These are phyloP conservation scores for Dactylis glomerata DNA, from an alignment of 176 grass and related monocot genomes.

Conservation along the genomic window DNA sequence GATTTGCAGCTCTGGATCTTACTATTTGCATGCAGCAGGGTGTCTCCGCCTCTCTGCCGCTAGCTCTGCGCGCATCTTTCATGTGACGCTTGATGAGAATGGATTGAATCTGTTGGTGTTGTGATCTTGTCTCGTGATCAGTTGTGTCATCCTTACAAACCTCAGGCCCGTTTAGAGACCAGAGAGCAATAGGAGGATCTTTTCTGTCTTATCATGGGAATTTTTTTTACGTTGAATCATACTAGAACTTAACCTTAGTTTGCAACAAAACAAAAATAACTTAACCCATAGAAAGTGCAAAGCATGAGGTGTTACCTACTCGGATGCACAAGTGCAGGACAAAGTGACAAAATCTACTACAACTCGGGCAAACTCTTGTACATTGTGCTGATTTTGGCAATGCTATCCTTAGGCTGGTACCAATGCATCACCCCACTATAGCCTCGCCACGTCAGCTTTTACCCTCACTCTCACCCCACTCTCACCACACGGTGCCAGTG, in stretches of 20 bases:
- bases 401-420: too few species aligned
- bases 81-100: not conserved
- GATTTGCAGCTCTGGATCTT: conserved; percentile 3
- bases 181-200: not conserved
- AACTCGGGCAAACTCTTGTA: not conserved
- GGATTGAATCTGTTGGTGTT: not conserved
- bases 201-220: not conserved
- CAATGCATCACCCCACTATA: too few species aligned
- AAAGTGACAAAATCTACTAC: not conserved
- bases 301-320: not conserved
- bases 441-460: too few species aligned
- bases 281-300: too few species aligned
- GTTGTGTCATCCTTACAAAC: not conserved
- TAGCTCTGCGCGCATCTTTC: not conserved
- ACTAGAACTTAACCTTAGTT: too few species aligned
- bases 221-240: too few species aligned
- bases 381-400: too few species aligned
- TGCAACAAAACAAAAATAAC: too few species aligned
- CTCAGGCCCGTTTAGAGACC: not conserved
- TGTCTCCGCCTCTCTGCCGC: not conserved
- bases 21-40: not conserved
- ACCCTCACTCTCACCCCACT: too few species aligned
- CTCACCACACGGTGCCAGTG: too few species aligned
- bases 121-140: not conserved
- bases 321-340: not conserved